These are phyloP conservation scores for Sugiyamaella sp. DNA, from an alignment of 1,139 yeast species.

Conservation along the genomic window DNA sequence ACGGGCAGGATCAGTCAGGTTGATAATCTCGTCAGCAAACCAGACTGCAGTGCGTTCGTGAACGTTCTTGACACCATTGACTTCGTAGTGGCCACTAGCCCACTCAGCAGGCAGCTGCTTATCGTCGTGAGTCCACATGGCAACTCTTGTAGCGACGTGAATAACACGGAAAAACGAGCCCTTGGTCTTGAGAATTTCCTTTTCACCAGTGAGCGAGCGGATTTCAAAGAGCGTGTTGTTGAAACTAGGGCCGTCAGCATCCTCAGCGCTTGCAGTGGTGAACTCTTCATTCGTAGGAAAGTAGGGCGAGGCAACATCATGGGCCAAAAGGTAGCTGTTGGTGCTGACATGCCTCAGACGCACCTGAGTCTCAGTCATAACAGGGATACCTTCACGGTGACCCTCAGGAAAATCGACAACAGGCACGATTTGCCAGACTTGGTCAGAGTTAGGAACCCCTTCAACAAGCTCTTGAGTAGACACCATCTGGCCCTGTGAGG, in stretches of 20 bases:
- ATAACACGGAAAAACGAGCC: constrained; percentile 68
- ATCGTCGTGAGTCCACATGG: constrained; percentile 93
- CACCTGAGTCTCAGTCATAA: constrained; percentile 63
- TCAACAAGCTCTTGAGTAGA: constrained; percentile 60
- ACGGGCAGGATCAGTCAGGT: constrained; percentile 62
- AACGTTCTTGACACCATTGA: constrained; percentile 88
- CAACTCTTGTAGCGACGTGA: constrained; percentile 86
- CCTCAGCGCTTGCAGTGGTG: constrained; percentile 67
- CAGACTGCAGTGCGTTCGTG: constrained; percentile 70
- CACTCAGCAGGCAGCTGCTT: constrained; percentile 79
- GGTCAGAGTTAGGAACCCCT: constrained; percentile 56
- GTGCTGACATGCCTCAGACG: constrained; percentile 85
- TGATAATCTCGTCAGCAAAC: constrained; percentile 74
- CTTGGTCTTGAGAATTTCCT: constrained; percentile 65
- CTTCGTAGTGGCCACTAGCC: constrained; percentile 91
- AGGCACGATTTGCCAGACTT: constrained; percentile 89
- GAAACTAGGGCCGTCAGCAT: constrained; percentile 57
- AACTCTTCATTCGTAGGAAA: constrained; percentile 91
- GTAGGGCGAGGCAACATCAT: constrained; percentile 97
- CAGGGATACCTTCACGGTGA: constrained; percentile 50
- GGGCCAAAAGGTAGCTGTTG: constrained; percentile 77
- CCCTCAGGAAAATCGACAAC: constrained; percentile 49
- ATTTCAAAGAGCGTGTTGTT: constrained; percentile 81
- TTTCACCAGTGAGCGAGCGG: constrained; percentile 57
- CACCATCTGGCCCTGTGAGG: constrained; percentile 94